Base-by-base conservation (phyloP, 768 basidiomycete species). In the Melanogaster broomeanus region DNA sequence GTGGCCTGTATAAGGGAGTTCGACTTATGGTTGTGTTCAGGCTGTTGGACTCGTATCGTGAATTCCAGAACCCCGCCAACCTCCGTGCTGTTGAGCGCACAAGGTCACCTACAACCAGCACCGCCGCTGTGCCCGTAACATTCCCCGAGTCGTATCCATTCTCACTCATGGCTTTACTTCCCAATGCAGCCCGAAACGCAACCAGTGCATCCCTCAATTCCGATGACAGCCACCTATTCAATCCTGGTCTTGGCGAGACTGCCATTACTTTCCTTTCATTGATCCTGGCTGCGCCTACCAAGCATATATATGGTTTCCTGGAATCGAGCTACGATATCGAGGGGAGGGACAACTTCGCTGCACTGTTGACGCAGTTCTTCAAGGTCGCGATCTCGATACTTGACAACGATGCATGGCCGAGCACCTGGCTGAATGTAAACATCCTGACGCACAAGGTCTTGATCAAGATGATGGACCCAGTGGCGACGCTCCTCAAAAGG, bases 111-210 rank as follows among this genome's bases (percentile, higher is more conserved):
- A 77, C 81, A 2, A 84, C 86, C 3, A 71, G 76, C 24, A 81
- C 84, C 42, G 71, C 84, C 19, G 64, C 74, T 2, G 65, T 79
- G 2, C 94, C 93, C 0, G 84, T 90, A 39, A 88, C 90, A 1
- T 98, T 98, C 72, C 96, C 96, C 0, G 89, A 93, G 57, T 88
- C 94, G 0, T 94, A 98, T 66, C 96, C 96, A 0, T 94, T 97
- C 68, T 86, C 92, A 6, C 77, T 98, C 18, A 61, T 92, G 22
- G 77, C 88, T 0, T 77, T 83, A 28, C 69, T 86, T 21, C 88
- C 90, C 3, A 83, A 83, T 49, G 61, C 74, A 25, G 73, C 74
- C 34, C 72, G 75, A 15, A 75, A 71, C 44, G 71, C 74, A 16
- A 72, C 73, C 48, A 75, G 68, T 49, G 61, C 69, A n/a, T 69